These are phyloP conservation scores for Colletotrichum higginsianum DNA, from an alignment of 2,329 filamentous ascomycete genomes.

Conservation along the genomic window DNA sequence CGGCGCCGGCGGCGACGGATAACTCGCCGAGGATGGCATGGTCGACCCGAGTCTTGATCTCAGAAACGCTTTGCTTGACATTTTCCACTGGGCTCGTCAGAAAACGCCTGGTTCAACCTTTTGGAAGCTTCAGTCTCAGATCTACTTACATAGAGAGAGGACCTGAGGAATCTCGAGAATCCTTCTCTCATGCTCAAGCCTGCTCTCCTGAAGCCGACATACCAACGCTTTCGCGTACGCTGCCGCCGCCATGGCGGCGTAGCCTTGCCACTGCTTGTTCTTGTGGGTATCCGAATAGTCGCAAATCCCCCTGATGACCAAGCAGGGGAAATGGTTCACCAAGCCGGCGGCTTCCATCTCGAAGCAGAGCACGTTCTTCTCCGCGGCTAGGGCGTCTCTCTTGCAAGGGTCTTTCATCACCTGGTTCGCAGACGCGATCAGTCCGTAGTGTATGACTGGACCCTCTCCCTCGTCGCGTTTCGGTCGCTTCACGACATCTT, in stretches of 20 bases:
- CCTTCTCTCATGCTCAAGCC: no score
- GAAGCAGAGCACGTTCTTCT: constrained; percentile 44
- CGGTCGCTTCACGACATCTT: background rate
- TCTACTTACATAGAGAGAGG: background rate
- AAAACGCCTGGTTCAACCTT: no score
- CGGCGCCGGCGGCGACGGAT: background rate
- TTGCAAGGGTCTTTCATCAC: constrained; percentile 53
- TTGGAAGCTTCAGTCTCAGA: no score
- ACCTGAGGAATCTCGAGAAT: background rate
- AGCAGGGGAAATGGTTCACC: constrained; percentile 19
- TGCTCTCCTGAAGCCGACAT: background rate
- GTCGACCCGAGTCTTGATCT: background rate
- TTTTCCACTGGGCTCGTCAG: background rate
- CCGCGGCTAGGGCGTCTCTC: constrained; percentile 49
- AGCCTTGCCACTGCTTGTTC: constrained; percentile 53
- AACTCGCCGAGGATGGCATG: background rate
- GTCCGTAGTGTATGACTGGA: constrained; percentile 42
- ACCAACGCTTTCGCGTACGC: constrained; percentile 43
- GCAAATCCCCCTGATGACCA: constrained; percentile 57
- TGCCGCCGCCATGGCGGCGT: constrained; percentile 53
- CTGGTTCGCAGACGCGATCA: constrained; percentile 52
- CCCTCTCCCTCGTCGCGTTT: background rate
- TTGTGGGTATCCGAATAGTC: constrained; percentile 59
- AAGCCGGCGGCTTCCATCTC: constrained; percentile 43
- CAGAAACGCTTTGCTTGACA: background rate